Conservation (phyloP, 1,139 yeast species). For the Diutina pseudorugosa region DNA sequence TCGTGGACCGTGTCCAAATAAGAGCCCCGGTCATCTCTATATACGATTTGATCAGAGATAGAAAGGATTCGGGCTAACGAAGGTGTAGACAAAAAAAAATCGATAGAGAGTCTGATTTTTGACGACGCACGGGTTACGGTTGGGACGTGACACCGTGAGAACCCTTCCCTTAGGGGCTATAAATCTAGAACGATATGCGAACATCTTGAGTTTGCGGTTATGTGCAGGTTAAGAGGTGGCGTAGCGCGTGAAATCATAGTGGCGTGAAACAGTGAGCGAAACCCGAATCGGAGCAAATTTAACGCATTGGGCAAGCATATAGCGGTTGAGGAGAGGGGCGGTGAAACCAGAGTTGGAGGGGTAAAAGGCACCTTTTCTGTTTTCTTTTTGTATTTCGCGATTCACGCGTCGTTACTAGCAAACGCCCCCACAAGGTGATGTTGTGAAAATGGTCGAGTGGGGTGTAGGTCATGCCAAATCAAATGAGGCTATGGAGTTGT, state of each 20-base stretch:
- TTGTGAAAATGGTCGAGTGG: no score
- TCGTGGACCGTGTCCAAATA: neutral
- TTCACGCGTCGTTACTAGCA: neutral
- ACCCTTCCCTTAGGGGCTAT: neutral
- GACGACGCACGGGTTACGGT: neutral
- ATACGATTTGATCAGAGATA: no score
- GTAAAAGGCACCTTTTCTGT: neutral
- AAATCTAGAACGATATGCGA: neutral
- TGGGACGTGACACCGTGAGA: neutral
- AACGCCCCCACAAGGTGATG: no score
- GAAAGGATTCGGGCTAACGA: no score
- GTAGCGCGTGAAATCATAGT: neutral
- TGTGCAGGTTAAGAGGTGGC: neutral
- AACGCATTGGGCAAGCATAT: neutral
- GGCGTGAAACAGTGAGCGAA: neutral
- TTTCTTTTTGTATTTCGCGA: neutral
- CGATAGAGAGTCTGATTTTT: no score
- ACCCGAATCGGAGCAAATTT: neutral
- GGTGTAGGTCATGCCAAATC: neutral
- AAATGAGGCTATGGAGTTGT: neutral
- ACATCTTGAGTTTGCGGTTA: neutral
- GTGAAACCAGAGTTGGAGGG: neutral
- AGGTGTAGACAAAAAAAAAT: no score
- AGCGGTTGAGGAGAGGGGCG: neutral
- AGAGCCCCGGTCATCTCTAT: no score